These are phyloP conservation scores for Heliamphora exappendiculata DNA, from an alignment of 148 eudicot species.

Conservation along the genomic window DNA sequence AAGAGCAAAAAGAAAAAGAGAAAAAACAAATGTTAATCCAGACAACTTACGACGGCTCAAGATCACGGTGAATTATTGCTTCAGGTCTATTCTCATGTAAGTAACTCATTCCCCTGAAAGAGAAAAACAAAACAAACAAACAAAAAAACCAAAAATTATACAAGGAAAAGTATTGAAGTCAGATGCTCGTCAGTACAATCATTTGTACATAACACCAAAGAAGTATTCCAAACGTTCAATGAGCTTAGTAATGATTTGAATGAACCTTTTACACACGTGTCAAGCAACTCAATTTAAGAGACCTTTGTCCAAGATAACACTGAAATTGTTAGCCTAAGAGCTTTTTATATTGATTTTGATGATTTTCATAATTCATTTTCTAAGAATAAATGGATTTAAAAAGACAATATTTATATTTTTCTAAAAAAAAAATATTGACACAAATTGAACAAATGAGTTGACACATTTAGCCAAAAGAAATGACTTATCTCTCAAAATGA, in stretches of 20 bases:
- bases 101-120: slow-evolving; percentile 90
- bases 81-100: slow-evolving; percentile 86
- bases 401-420: too few relatives aligned
- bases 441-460: too few relatives aligned
- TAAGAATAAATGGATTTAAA: too few relatives aligned
- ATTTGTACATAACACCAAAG: background rate
- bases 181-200: background rate
- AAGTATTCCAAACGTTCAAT: background rate
- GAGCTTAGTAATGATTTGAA: background rate
- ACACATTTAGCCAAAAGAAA: too few relatives aligned
- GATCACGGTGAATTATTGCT: slow-evolving; percentile 86
- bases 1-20: background rate
- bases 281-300: background rate
- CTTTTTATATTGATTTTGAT: too few relatives aligned
- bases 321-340: too few relatives aligned
- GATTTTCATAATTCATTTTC: too few relatives aligned
- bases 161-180: background rate
- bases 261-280: background rate
- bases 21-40: slow-evolving; percentile 4
- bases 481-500: too few relatives aligned
- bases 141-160: slow-evolving; percentile 8
- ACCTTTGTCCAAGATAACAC: background rate
- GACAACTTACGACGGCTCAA: slow-evolving; percentile 89
- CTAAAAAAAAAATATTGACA: too few relatives aligned
- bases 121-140: too few relatives aligned